Base-by-base conservation (phyloP, 1,139 yeast genomes). In the Saccharomyces uvarum region DNA sequence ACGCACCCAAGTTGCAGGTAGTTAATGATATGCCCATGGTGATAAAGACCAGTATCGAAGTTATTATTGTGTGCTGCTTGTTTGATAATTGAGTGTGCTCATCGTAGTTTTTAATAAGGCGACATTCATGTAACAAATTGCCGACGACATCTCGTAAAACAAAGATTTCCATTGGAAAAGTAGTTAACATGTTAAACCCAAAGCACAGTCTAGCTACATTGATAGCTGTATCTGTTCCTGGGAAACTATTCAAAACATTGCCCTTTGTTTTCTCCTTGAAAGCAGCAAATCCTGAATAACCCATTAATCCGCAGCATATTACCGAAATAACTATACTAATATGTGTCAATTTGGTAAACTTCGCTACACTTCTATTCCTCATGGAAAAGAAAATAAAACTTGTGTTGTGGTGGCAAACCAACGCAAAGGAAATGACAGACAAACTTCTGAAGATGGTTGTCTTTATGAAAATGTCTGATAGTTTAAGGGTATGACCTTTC, bases 341-440 rank as follows among this genome's bases (percentile, higher is more conserved):
- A 66, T 91, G 98, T 0, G 97, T 90, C 41, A 91, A 79, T 47
- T 74, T 77, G 49, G 86, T 78, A 67, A 91, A 91, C 59, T 91
- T 77, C 58, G 82, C 83, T 63, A 88, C 70, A 2, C 95, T 83
- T 3, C 96, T 93, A 32, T 81, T 81, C 59, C 79, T 79, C 65
- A 91, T 77, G 0, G 97, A 88, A 65, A 88, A 89, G 72, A 85
- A 91, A 48, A 91, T 91, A 64, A 90, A 85, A 47, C 91, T 81
- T 0, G 97, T 88, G 67, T 91, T 91, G 69, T 91, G 98, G 66
- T 91, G 98, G 67, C 98, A 91, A 2, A 91, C 98, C 63, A 91
- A 79, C 4, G 98, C 95, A 74, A 91, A 91, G 0, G 97, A 89
- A 33, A 91, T 88, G 52, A 91, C 96, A 19, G 95, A 84, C 26